These are phyloP conservation scores for Dryadomyces quercus-mongolicae DNA, from an alignment of 2,329 filamentous ascomycete species.

Conservation along the genomic window DNA sequence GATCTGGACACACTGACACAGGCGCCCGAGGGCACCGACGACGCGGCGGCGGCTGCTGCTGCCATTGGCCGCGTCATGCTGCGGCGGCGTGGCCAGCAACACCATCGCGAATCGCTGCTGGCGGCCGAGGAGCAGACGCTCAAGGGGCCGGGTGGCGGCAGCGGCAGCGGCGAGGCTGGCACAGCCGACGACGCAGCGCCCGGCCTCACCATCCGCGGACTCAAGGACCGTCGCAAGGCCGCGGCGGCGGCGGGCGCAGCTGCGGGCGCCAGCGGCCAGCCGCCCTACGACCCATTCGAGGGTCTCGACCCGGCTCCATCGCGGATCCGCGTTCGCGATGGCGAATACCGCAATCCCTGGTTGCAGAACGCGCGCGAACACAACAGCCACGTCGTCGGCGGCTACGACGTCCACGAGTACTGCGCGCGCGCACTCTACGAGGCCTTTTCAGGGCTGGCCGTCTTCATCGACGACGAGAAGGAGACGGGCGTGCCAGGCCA, in stretches of 20 bases:
- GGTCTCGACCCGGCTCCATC: conserved; percentile 57
- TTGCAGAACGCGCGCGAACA: conserved; percentile 56
- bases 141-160: conserved; percentile 8
- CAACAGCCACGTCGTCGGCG: conserved; percentile 57
- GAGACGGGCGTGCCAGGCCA: conserved; percentile 17
- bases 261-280: conserved; percentile 36
- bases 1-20: conserved; percentile 58
- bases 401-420: conserved; percentile 75
- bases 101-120: conserved; percentile 19
- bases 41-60: conserved; percentile 25
- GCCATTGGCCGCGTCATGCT: conserved; percentile 50
- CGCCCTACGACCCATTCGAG: conserved; percentile 77
- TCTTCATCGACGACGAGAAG: conserved; percentile 75
- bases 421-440: conserved; percentile 72
- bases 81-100: conserved; percentile 58
- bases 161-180: background rate
- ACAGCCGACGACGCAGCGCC: conserved; percentile 4
- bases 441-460: conserved; percentile 78
- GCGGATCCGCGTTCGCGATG: conserved; percentile 53
- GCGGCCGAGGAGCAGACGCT: conserved; percentile 27
- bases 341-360: conserved; percentile 64
- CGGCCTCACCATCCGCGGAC: conserved; percentile 60
- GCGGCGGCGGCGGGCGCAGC: conserved; percentile 36
- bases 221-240: conserved; percentile 48
- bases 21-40: conserved; percentile 32